Evolutionary conservation across 2,329 filamentous ascomycete species (phyloP).

Genomic region (Pyricularia pennisetigena): DNA sequence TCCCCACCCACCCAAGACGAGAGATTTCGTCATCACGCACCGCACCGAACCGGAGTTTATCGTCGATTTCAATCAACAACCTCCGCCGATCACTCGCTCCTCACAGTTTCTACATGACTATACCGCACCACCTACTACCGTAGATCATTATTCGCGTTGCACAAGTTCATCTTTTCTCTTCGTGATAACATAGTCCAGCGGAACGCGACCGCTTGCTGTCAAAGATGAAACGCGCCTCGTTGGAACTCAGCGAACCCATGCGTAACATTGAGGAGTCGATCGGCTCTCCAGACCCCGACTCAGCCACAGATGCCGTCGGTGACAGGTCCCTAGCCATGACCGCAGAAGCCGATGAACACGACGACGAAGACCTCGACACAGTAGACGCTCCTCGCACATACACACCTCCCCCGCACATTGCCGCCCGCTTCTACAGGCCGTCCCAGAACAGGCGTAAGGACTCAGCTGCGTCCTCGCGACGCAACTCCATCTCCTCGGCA

Average conservation of each 20-base stretch:
- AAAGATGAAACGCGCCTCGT: constrained; percentile 19
- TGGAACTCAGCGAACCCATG: constrained; percentile 19
- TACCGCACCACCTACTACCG: not conserved
- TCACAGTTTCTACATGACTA: not conserved
- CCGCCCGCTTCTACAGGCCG: constrained; percentile 64
- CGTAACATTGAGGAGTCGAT: constrained; percentile 20
- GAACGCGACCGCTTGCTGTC: not conserved
- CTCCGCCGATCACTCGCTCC: not conserved
- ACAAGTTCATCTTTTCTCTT: not conserved
- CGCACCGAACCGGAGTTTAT: not conserved
- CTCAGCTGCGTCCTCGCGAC: constrained; percentile 68
- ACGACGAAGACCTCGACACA: constrained; percentile 4
- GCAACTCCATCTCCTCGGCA: constrained; percentile 69
- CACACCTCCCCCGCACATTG: constrained; percentile 65
- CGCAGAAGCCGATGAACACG: constrained; percentile 11
- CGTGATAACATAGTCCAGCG: not conserved
- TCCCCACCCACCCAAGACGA: not conserved
- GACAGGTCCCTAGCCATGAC: constrained; percentile 13
- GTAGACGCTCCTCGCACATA: constrained; percentile 26
- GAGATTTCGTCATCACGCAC: not conserved
- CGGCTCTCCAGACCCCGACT: constrained; percentile 13
- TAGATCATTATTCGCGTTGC: not conserved
- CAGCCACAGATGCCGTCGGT: constrained; percentile 9
- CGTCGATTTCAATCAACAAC: not conserved
- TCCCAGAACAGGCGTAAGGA: constrained; percentile 59